These are phyloP conservation scores for Colletotrichum sansevieriae DNA, from an alignment of 2,329 filamentous ascomycete genomes.

Conservation along the genomic window DNA sequence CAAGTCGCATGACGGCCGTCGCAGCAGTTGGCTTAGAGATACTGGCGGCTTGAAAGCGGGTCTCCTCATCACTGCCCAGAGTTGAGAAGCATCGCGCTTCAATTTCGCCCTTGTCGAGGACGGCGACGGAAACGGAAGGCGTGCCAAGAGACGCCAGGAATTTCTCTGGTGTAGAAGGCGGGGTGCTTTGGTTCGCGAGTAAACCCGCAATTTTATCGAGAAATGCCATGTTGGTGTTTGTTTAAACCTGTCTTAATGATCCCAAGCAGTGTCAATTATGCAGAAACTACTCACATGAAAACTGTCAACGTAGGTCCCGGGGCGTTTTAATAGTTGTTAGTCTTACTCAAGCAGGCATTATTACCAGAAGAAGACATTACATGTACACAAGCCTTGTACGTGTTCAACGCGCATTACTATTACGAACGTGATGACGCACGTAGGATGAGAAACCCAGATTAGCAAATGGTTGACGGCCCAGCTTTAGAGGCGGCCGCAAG, in stretches of 20 bases:
- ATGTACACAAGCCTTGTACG: not conserved
- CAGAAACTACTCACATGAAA: too few species aligned
- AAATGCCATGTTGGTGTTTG: conserved; percentile 9
- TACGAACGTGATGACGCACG: conserved; percentile 2
- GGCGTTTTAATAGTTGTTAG: too few species aligned
- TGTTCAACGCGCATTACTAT: not conserved
- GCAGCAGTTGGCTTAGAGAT: conserved; percentile 31
- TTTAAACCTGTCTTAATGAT: too few species aligned
- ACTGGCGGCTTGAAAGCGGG: conserved; percentile 30
- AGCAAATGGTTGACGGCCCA: not conserved
- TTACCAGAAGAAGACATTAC: not conserved
- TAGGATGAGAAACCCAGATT: conserved; percentile 2
- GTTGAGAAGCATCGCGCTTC: conserved; percentile 29
- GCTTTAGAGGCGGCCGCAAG: too few species aligned
- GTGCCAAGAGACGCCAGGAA: conserved; percentile 15
- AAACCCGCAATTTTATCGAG: conserved; percentile 21
- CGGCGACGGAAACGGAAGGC: conserved; percentile 29
- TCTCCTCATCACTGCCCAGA: conserved; percentile 10
- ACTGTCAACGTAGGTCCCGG: too few species aligned
- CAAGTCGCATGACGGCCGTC: conserved; percentile 26
- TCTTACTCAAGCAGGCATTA: too few species aligned
- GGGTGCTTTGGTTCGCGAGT: conserved; percentile 6
- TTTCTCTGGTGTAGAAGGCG: not conserved
- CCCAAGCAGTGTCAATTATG: too few species aligned
- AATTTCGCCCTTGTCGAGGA: conserved; percentile 18